Base-by-base conservation (phyloP, 2,329 filamentous ascomycete genomes). In the Seiridium unicorne region DNA sequence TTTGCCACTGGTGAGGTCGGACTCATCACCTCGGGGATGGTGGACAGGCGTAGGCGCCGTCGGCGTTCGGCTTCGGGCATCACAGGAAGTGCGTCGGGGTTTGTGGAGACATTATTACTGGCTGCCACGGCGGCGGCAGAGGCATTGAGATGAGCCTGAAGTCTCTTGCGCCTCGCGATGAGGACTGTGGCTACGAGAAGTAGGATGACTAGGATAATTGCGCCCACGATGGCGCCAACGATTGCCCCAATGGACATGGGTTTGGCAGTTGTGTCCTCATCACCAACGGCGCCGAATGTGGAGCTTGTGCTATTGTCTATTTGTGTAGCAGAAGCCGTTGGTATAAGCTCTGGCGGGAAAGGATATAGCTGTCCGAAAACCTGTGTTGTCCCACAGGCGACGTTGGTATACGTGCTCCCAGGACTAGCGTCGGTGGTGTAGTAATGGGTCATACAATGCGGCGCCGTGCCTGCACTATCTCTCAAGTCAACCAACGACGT, bases 301-400 rank as follows among this genome's bases (percentile, higher is more conserved):
- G 11, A 44, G 4, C 18, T 10, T 3, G 57, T 35, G 9, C 58
- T 55, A 32, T 38, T 34, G 9, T 6, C 55, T 10, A 11, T 47
- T 32, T 11, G 54, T 51, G 42, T 53, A n/a, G 56, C 60, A 44
- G 60, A 53, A 3, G 60, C 59, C 53, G 58, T 64, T 18, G 65
- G 64, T 26, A 42, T 62, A n/a, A 66, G 40, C 34, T 68, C 68
- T 5, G 66, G 67, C 3, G 70, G 70, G 32, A 63, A 68, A 1
- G 69, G 69, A 46, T 65, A 69, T 57, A 73, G 51, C 56, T 71
- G 63, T 31, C 67, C 69, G 49, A 66, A 69, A 6, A 61, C 62
- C 3, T 62, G 54, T 6, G 64, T 58, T 32, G 63, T 58, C 38
- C 69, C 64, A 46, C 71, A 73, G 48, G 63, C 63, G 2, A 72